Percentiles rank a stretch among this genome's conserved stretches.
Evolutionary conservation across 257 asterid species (phyloP).

Genomic region (Knoxia roxburghii): DNA sequence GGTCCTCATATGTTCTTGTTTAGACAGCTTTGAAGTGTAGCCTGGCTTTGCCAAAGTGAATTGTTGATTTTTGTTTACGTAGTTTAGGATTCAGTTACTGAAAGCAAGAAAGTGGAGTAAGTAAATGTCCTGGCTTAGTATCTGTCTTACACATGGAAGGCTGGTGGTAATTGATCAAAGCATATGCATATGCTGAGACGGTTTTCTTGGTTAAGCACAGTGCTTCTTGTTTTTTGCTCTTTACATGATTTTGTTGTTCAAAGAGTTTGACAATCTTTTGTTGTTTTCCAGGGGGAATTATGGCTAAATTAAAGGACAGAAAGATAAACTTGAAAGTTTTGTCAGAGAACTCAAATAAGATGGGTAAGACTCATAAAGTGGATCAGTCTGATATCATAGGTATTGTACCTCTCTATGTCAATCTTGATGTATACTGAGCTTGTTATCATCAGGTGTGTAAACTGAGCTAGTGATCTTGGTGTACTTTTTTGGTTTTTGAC

Average conservation of each 20-base stretch:
- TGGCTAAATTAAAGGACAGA: slow-evolving; percentile 13
- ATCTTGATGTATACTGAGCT: background rate
- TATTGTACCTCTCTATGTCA: background rate
- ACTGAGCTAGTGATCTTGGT: background rate
- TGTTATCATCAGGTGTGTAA: background rate
- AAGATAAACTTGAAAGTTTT: slow-evolving; percentile 23
- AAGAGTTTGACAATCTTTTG: background rate
- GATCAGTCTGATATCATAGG: slow-evolving; percentile 24
- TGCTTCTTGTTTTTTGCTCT: background rate
- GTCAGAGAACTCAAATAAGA: slow-evolving; percentile 16
- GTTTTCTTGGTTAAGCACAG: background rate
- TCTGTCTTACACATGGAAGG: background rate
- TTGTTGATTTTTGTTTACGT: no score
- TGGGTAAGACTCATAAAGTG: slow-evolving; percentile 14
- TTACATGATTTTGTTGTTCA: background rate
- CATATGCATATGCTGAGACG: background rate
- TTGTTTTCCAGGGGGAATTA: slow-evolving; percentile 11
- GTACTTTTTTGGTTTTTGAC: slow-evolving; percentile 18
- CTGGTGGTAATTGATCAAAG: background rate
- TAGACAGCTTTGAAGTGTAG: no score
- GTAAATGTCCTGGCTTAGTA: background rate
- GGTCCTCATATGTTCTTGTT: no score
- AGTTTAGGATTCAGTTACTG: no score
- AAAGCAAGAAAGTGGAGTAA: background rate
- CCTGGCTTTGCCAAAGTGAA: no score